A percentile compares a stretch with the other conserved stretches of the same genome.
These are phyloP conservation scores for Trichoderma polysporum DNA, from an alignment of 2,329 filamentous ascomycete species.

Conservation along the genomic window DNA sequence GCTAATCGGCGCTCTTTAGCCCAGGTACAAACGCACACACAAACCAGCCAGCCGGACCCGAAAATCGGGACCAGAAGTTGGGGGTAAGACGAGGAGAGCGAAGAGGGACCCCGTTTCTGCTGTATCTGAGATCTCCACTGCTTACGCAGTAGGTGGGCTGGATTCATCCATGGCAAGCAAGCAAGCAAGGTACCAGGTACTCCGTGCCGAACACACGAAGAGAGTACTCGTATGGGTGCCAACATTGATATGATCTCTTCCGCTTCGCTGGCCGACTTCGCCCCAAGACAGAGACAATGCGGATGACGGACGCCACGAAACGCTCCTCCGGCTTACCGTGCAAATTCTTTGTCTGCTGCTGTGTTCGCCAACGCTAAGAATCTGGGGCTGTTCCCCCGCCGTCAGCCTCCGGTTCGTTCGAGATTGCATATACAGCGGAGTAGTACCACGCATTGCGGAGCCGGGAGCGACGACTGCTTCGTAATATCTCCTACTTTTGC, in stretches of 20 bases:
- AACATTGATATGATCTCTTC: too few relatives aligned
- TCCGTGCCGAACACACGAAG: background rate
- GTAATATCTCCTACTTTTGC: background rate
- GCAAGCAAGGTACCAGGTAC: background rate
- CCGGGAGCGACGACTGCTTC: too few relatives aligned
- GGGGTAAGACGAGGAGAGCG: background rate
- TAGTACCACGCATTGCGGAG: background rate
- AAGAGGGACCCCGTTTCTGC: background rate
- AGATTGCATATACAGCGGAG: background rate
- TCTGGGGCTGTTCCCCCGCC: background rate
- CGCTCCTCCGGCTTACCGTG: background rate
- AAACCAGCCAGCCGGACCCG: constrained; percentile 1
- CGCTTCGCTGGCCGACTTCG: background rate
- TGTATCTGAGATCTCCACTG: background rate
- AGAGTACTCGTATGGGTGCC: too few relatives aligned
- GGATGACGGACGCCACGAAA: background rate
- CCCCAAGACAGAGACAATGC: background rate
- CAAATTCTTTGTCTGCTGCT: background rate
- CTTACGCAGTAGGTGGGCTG: background rate
- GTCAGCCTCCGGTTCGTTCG: background rate
- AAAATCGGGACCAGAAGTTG: constrained; percentile 4
- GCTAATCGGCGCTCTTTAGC: background rate
- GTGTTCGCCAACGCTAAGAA: background rate
- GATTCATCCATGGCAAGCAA: background rate
- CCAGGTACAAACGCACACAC: constrained; percentile 11